Conservation (phyloP, 2,329 filamentous ascomycete species). For the Zymoseptoria tritici region DNA sequence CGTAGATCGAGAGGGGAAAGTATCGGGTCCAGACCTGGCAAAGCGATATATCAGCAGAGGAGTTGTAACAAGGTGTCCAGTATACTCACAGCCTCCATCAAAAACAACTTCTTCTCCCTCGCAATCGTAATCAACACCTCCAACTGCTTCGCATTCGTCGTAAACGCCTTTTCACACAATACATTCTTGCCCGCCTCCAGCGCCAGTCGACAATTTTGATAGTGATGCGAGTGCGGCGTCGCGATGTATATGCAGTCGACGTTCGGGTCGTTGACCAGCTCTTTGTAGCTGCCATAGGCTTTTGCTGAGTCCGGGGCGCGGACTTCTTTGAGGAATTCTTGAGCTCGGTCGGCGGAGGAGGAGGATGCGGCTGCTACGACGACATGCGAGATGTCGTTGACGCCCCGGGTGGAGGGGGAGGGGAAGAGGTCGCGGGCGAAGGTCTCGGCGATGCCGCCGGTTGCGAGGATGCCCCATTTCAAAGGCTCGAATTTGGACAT, state of each 20-base stretch:
- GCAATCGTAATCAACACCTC: constrained; percentile 66
- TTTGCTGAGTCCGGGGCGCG: constrained; percentile 61
- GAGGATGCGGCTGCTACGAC: constrained; percentile 77
- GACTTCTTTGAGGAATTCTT: constrained; percentile 63
- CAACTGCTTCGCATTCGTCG: constrained; percentile 71
- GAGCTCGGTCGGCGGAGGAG: constrained; percentile 60
- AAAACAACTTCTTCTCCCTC: constrained; percentile 59
- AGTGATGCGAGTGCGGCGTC: constrained; percentile 88
- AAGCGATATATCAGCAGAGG: constrained; percentile 1
- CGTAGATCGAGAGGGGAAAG: constrained; percentile 73
- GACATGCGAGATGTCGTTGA: constrained; percentile 66
- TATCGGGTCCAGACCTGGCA: constrained; percentile 71
- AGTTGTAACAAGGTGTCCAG: background rate
- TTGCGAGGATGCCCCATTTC: constrained; percentile 41
- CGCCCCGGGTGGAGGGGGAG: constrained; percentile 61
- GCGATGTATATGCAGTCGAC: constrained; percentile 85
- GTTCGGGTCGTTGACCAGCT: constrained; percentile 68
- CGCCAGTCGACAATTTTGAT: constrained; percentile 81
- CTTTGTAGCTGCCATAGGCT: constrained; percentile 73
- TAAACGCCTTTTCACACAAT: constrained; percentile 85
- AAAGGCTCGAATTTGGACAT: constrained; percentile 29
- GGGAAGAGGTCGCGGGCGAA: constrained; percentile 71
- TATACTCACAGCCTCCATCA: constrained; percentile 56
- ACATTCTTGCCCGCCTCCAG: constrained; percentile 80
- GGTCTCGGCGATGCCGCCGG: constrained; percentile 42